Conservation (phyloP, 176 grass and related monocot genomes). For the Phyllostachys edulis region DNA sequence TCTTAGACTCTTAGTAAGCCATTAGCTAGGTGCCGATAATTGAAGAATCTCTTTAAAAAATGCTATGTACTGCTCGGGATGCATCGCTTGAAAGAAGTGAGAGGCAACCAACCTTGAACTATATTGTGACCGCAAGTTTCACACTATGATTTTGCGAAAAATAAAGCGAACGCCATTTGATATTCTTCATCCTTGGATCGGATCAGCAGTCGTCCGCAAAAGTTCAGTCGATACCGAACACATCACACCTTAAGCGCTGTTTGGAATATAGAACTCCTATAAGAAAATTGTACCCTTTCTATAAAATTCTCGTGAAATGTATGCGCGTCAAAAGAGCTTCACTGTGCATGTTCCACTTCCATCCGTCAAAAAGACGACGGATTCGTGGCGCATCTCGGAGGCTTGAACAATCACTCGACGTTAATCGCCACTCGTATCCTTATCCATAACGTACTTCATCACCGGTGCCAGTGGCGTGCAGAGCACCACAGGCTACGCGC, state of each 20-base stretch:
- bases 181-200: not conserved
- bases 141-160: not conserved
- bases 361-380: not conserved
- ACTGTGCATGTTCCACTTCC: not conserved
- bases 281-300: not conserved
- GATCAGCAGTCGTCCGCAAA: not conserved
- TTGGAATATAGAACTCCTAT: not conserved
- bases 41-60: not conserved
- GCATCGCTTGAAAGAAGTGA: not conserved
- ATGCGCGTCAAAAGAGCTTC: not conserved
- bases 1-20: not conserved
- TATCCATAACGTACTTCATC: not conserved
- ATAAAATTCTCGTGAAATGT: not conserved
- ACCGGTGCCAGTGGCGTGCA: slow-evolving; percentile 4
- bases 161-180: not conserved
- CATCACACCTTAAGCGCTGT: not conserved
- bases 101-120: not conserved
- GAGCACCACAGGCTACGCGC: not conserved
- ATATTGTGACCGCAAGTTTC: not conserved
- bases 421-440: not conserved
- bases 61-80: not conserved
- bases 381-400: not conserved
- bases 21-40: not conserved
- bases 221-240: not conserved
- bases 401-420: not conserved